phyloP scores from a whole-genome alignment of 108 stramenopile species.

The Asterionellopsis glacialis region DNA sequence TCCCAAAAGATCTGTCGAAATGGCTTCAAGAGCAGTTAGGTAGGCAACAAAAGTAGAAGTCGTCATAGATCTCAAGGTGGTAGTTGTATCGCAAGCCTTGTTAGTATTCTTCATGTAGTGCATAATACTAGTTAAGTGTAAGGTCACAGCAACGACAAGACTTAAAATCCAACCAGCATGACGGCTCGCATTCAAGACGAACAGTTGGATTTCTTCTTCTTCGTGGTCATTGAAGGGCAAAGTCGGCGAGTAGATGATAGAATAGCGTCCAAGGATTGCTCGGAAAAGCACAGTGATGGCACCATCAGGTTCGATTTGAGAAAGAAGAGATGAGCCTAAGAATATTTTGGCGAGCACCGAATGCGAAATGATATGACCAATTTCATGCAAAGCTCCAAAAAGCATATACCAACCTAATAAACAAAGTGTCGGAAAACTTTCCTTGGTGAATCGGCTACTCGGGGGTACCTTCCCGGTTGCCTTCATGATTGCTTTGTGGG shows the following conservation, averaged over 20 bases:
- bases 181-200: constrained; percentile 9
- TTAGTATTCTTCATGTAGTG: too few relatives aligned
- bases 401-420: constrained; percentile 19
- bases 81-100: too few relatives aligned
- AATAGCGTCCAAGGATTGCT: constrained; percentile 19
- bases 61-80: too few relatives aligned
- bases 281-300: constrained; percentile 14
- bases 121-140: too few relatives aligned
- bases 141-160: neutral
- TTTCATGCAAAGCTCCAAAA: constrained; percentile 61
- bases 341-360: too few relatives aligned
- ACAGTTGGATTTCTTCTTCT: neutral
- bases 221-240: too few relatives aligned
- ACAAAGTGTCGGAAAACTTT: too few relatives aligned
- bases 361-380: constrained; percentile 25
- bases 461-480: too few relatives aligned
- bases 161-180: constrained; percentile 66
- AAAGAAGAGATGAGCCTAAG: too few relatives aligned
- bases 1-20: constrained; percentile 58
- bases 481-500: too few relatives aligned
- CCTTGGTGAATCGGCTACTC: too few relatives aligned
- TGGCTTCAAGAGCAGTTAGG: constrained; percentile 55
- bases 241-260: neutral
- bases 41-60: constrained; percentile 19
- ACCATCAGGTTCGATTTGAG: too few relatives aligned